A percentile compares a stretch with the other conserved stretches of the same genome.
Evolutionary conservation across 495 filamentous ascomycete species (phyloP).

Genomic region (Hypoxylon trugodes): DNA sequence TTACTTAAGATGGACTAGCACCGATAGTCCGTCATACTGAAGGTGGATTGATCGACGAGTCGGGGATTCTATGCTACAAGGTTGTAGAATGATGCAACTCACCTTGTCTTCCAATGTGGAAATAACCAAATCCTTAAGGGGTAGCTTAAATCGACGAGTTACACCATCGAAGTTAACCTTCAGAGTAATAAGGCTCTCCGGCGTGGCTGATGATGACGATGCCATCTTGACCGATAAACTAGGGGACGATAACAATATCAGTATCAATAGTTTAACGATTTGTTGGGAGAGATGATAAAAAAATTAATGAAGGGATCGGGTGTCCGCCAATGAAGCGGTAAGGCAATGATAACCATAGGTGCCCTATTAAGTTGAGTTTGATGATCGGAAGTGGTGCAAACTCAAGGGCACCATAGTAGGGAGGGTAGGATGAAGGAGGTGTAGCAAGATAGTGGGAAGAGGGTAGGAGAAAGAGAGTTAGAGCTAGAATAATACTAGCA

Average conservation of each 20-base stretch:
- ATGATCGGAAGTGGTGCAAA: conserved; percentile 10
- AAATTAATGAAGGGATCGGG: background rate
- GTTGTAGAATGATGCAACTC: conserved; percentile 48
- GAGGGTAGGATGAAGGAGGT: conserved; percentile 5
- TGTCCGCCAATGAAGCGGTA: conserved; percentile 8
- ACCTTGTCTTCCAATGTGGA: conserved; percentile 85
- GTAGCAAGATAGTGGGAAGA: background rate
- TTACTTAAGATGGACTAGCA: background rate
- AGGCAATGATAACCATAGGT: conserved; percentile 7
- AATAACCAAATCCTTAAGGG: conserved; percentile 82
- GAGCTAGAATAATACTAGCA: too few relatives aligned
- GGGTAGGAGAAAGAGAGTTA: conserved; percentile 2
- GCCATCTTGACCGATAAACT: conserved; percentile 36
- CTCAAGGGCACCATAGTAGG: background rate
- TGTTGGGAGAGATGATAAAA: background rate
- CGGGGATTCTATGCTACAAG: conserved; percentile 48
- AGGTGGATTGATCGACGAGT: too few relatives aligned
- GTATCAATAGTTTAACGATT: background rate
- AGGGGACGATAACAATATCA: conserved; percentile 2
- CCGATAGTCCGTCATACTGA: too few relatives aligned
- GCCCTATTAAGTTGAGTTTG: conserved; percentile 2
- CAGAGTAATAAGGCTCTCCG: conserved; percentile 81
- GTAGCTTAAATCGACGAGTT: conserved; percentile 87
- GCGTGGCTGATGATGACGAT: conserved; percentile 37
- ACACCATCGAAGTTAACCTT: conserved; percentile 80